Percentiles rank a stretch among this genome's conserved stretches.
Conservation (phyloP, 306 rosid genomes). For the Pterocarpus macrocarpus region DNA sequence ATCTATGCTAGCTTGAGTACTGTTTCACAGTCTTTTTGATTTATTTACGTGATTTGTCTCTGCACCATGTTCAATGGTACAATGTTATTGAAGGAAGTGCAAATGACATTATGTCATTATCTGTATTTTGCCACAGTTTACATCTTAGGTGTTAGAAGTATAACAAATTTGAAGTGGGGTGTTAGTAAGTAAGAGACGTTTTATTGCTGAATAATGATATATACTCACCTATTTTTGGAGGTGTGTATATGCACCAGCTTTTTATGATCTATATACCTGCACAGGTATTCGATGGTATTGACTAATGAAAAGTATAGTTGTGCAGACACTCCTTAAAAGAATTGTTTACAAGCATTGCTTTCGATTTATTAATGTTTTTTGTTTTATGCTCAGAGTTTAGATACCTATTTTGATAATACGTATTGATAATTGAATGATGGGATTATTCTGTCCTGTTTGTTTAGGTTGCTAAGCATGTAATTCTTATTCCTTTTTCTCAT, state of each 20-base stretch:
- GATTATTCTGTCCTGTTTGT: background rate
- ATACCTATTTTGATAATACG: background rate
- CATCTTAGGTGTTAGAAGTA: background rate
- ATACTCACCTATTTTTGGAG: background rate
- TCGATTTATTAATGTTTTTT: background rate
- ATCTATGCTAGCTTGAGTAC: background rate
- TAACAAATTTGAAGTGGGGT: constrained; percentile 1
- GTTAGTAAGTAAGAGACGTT: background rate
- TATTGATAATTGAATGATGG: background rate
- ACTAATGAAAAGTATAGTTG: background rate
- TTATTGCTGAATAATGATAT: background rate
- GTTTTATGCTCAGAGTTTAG: background rate
- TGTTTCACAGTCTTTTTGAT: background rate
- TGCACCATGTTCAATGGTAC: background rate
- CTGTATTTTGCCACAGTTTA: background rate
- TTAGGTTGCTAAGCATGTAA: constrained; percentile 16
- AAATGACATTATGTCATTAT: background rate
- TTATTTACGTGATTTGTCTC: background rate
- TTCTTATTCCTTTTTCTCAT: background rate
- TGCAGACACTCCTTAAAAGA: background rate
- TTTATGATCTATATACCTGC: background rate
- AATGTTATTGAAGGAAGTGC: background rate
- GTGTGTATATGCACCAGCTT: background rate
- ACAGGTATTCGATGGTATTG: background rate
- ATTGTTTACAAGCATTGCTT: background rate